phyloP scores from a whole-genome alignment of 306 rosid species.

The Cucumis cinereus region DNA sequence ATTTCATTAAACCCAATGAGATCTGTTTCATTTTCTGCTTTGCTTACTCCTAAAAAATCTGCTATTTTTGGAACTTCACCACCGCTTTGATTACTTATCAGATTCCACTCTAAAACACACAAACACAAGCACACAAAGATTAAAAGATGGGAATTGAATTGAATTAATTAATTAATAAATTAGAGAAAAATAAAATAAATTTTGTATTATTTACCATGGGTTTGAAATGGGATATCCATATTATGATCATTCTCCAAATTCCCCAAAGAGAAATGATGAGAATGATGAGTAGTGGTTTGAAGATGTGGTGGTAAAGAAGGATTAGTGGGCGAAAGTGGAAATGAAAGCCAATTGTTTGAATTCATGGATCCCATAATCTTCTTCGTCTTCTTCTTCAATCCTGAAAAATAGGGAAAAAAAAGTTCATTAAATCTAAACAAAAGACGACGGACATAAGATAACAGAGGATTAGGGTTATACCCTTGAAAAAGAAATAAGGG shows the following conservation, averaged over 20 bases:
- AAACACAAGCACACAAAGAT: no score
- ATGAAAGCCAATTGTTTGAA: conserved; percentile 94
- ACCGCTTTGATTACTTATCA: conserved; percentile 41
- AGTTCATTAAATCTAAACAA: no score
- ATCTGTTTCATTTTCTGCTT: conserved; percentile 68
- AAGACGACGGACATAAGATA: no score
- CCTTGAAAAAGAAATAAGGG: conserved; percentile 19
- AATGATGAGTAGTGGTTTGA: conserved; percentile 47
- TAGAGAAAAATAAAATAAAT: no score
- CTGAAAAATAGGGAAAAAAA: conserved; percentile 13
- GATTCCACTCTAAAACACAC: conserved; percentile 50
- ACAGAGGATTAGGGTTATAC: neutral
- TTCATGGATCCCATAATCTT: conserved; percentile 46
- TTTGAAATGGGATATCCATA: conserved; percentile 77
- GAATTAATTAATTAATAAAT: no score
- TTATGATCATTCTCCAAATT: conserved; percentile 37
- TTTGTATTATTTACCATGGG: conserved; percentile 31
- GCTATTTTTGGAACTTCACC: conserved; percentile 80
- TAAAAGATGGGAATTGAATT: no score
- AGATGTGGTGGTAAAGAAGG: conserved; percentile 63
- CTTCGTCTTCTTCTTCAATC: conserved; percentile 4
- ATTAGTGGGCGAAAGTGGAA: conserved; percentile 79
- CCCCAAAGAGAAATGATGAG: conserved; percentile 82
- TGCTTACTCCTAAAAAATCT: conserved; percentile 89
- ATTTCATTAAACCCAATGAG: conserved; percentile 48